A percentile compares a stretch with the other conserved stretches of the same genome.
Conservation (phyloP, 192 early-diverging fungal species). For the Umbelopsis sp. region DNA sequence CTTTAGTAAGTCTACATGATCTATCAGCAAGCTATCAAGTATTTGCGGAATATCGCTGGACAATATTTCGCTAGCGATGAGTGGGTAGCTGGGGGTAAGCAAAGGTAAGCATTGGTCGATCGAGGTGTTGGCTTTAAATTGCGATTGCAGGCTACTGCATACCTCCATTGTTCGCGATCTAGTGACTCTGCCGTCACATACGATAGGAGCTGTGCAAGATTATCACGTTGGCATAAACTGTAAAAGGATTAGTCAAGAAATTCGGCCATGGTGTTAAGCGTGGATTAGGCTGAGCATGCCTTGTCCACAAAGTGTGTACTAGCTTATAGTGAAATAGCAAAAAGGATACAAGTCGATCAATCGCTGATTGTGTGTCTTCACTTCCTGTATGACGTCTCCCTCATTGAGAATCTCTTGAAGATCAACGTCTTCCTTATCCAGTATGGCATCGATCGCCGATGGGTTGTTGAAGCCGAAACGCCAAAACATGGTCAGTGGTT, state of each 20-base stretch:
- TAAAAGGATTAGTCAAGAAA: neutral
- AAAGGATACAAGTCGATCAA: constrained; percentile 76
- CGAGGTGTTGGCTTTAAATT: neutral
- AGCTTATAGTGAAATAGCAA: neutral
- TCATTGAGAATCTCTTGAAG: constrained; percentile 92
- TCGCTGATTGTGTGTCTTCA: constrained; percentile 89
- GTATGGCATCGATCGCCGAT: constrained; percentile 88
- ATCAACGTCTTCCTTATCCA: constrained; percentile 89
- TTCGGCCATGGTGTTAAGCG: neutral
- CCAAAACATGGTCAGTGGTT: constrained; percentile 75
- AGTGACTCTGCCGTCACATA: constrained; percentile 68
- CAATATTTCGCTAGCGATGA: constrained; percentile 75
- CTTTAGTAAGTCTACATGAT: constrained; percentile 73
- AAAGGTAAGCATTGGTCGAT: neutral
- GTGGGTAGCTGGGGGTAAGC: constrained; percentile 68
- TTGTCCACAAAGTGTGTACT: too few species aligned
- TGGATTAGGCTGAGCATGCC: neutral
- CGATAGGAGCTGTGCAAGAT: neutral
- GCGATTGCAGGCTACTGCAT: neutral
- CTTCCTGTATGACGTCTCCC: constrained; percentile 92
- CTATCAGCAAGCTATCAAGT: constrained; percentile 68
- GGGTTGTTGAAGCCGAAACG: constrained; percentile 91
- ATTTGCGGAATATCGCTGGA: constrained; percentile 79
- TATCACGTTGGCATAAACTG: constrained; percentile 13
- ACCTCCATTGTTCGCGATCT: constrained; percentile 75